phyloP scores from a whole-genome alignment of 139 green algal species.

The Chlamydomonas incerta region DNA sequence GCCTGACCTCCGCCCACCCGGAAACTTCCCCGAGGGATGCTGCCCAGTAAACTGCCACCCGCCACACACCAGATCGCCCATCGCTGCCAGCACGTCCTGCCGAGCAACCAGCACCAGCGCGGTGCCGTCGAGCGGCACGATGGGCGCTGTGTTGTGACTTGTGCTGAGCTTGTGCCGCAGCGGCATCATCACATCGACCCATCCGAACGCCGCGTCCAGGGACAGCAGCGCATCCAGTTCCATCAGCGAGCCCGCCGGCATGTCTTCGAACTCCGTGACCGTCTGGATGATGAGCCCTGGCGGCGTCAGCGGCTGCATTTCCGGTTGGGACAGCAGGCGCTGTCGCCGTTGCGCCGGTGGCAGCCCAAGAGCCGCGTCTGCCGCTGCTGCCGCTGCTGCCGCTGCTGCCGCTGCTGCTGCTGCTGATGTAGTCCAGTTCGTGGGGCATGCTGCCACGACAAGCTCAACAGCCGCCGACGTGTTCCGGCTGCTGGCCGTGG shows the following conservation, averaged over 20 bases:
- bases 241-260: neutral
- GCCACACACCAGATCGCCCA: neutral
- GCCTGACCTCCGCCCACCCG: no score
- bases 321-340: neutral
- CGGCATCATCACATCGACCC: neutral
- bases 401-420: no score
- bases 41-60: no score
- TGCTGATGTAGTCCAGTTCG: no score
- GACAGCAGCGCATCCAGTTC: neutral
- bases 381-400: no score
- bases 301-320: neutral
- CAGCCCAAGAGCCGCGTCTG: no score
- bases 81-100: slow-evolving; percentile 2
- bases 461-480: no score
- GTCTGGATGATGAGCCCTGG: neutral
- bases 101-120: slow-evolving; percentile 12
- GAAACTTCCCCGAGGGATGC: no score
- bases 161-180: neutral
- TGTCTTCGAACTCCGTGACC: neutral
- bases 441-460: no score
- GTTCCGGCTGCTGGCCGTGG: no score
- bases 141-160: neutral
- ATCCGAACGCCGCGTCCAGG: neutral
- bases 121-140: neutral
- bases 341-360: no score